Base-by-base conservation (phyloP, 306 rosid species). In the Dryas drummondii region DNA sequence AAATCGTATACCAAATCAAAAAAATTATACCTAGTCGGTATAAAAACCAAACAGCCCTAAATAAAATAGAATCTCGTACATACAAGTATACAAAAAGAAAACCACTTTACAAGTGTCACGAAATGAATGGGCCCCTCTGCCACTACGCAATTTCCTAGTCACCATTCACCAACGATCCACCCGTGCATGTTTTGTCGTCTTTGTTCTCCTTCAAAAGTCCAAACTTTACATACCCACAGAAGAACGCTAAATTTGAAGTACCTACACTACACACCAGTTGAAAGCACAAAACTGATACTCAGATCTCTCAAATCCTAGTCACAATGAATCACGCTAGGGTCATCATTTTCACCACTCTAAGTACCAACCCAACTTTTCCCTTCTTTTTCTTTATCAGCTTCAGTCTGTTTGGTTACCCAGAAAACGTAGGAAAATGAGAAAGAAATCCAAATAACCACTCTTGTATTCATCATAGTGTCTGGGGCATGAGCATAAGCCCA, bases 271-370 rank as follows among this genome's bases (percentile, higher is more conserved):
- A 46, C 6, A 46, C n/a, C 66, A 60, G 53, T 49, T 10, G 14
- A 13, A 46, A 66, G 51, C 54, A 9, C 27, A 16, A 4, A 45
- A 15, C 56, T 13, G 26, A 45, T 22, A 44, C 49, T 8, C 53
- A 17, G 37, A 45, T 19, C 49, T 14, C 48, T 3, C 49, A 41
- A 13, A 40, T 41, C 68, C 22, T 26, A 32, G 37, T 59, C 67
- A 44, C 66, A 14, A 72, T 72, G 76, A 58, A n/a, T 45, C 76
- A 2, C 27, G 47, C 37, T 52, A 47, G 60, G 26, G 10, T 60
- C 54, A 8, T 79, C 48, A 22, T 79, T 51, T 60, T 85, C 76
- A 73, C 81, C 73, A 7, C 84, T 58, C 63, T 78, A 45, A 72
- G 86, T 84, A 81, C 67, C 55, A 19, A 41, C 62, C 52, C 48